Evolutionary conservation across 495 filamentous ascomycete genomes (phyloP).

Genomic region (Penicillium salamii): DNA sequence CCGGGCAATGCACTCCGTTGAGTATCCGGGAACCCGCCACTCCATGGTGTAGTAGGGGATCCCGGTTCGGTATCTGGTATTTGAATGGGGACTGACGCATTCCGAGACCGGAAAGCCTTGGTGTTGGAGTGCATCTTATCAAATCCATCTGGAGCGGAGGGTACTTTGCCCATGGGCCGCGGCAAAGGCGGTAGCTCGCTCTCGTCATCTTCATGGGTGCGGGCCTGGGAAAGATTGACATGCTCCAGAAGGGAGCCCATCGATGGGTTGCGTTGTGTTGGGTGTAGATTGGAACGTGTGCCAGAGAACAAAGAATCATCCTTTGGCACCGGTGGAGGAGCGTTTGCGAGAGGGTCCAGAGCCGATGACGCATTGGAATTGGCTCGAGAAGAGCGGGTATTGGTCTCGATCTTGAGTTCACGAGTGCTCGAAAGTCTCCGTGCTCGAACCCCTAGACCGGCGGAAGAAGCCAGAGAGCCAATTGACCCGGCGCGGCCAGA

Average conservation of each 20-base stretch:
- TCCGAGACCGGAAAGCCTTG: constrained; percentile 66
- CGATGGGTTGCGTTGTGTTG: constrained; percentile 31
- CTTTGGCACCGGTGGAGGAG: constrained; percentile 29
- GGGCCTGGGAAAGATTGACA: constrained; percentile 35
- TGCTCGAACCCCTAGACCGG: constrained; percentile 63
- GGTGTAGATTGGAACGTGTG: constrained; percentile 18
- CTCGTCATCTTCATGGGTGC: constrained; percentile 40
- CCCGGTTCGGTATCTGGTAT: constrained; percentile 63
- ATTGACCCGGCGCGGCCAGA: constrained; percentile 30
- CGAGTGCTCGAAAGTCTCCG: constrained; percentile 79
- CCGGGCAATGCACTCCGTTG: constrained; percentile 42
- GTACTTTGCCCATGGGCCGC: constrained; percentile 48
- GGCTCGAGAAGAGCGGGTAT: constrained; percentile 42
- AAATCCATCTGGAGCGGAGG: constrained; percentile 53
- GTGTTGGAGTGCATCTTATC: constrained; percentile 79
- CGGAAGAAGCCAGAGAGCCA: constrained; percentile 29
- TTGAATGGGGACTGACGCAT: constrained; percentile 74
- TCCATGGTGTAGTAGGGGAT: constrained; percentile 73
- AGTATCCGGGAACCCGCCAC: constrained; percentile 61
- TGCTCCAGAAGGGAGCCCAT: constrained; percentile 32
- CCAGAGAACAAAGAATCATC: constrained; percentile 25
- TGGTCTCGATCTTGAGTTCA: constrained; percentile 89
- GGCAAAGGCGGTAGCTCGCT: constrained; percentile 39
- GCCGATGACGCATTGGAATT: constrained; percentile 40
- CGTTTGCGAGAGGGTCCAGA: constrained; percentile 28